phyloP scores from a whole-genome alignment of 2,329 filamentous ascomycete genomes.

The Neoscytalidium dimidiatum region DNA sequence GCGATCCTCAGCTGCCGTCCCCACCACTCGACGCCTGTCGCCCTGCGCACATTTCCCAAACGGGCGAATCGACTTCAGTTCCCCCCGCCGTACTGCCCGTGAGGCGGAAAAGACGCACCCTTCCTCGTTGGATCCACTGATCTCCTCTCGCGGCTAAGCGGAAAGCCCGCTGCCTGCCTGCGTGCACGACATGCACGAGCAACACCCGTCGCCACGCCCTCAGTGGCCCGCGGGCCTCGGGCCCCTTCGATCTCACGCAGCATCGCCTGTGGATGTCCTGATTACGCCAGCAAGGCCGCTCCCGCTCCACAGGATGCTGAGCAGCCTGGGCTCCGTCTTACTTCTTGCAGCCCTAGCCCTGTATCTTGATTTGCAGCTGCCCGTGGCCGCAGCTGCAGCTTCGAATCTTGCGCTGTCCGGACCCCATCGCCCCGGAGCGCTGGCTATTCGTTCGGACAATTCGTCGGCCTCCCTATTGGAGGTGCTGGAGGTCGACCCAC shows the following conservation, averaged over 20 bases:
- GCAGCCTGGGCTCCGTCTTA: slow-evolving; percentile 9
- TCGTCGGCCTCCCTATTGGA: slow-evolving; percentile 46
- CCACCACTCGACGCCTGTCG: not conserved
- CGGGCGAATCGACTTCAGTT: not conserved
- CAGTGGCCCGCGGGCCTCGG: not conserved
- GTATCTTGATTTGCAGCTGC: slow-evolving; percentile 1
- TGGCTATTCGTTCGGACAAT: slow-evolving; percentile 14
- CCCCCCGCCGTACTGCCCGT: not conserved
- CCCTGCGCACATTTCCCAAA: not conserved
- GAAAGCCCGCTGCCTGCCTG: not conserved
- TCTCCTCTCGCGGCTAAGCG: slow-evolving; percentile 1
- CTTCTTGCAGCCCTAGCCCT: slow-evolving; percentile 12
- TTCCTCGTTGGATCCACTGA: not conserved
- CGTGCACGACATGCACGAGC: slow-evolving; percentile 5
- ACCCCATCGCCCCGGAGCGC: not conserved
- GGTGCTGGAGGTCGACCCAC: slow-evolving; percentile 70
- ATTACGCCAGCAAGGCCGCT: not conserved
- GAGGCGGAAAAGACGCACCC: not conserved
- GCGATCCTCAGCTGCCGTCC: not conserved
- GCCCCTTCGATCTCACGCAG: not conserved
- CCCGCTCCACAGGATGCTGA: not conserved
- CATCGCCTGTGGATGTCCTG: not conserved
- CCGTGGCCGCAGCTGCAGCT: not conserved
- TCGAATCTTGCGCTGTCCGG: not conserved
- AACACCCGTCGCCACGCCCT: slow-evolving; percentile 1